Evolutionary conservation across 257 asterid species (phyloP).

Genomic region (Rauvolfia tetraphylla): DNA sequence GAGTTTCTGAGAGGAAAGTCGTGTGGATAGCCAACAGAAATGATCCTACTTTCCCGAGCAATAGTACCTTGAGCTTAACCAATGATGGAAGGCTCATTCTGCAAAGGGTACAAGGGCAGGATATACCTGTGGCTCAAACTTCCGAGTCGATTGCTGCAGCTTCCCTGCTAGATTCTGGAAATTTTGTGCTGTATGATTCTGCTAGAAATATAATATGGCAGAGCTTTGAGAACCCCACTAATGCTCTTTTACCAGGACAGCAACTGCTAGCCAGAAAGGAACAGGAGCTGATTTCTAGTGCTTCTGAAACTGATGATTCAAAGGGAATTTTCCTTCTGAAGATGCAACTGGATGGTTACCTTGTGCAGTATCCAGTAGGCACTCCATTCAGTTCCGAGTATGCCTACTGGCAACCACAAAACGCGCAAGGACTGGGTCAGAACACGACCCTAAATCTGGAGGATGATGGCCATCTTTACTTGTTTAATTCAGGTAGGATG

Average conservation of each 20-base stretch:
- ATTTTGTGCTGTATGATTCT: constrained; percentile 40
- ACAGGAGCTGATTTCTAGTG: constrained; percentile 29
- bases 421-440: neutral
- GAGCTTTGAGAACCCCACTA: constrained; percentile 48
- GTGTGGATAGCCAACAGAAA: constrained; percentile 35
- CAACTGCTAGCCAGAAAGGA: constrained; percentile 17
- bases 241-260: constrained; percentile 43
- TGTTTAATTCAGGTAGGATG: constrained; percentile 25
- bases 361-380: no score
- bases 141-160: constrained; percentile 22
- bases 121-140: neutral
- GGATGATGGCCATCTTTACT: constrained; percentile 37
- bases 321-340: no score
- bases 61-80: constrained; percentile 21
- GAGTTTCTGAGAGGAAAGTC: constrained; percentile 5
- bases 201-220: constrained; percentile 32
- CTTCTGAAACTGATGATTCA: constrained; percentile 26
- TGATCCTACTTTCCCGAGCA: constrained; percentile 25
- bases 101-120: constrained; percentile 8
- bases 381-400: neutral
- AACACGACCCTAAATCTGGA: constrained; percentile 35
- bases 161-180: constrained; percentile 48
- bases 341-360: no score
- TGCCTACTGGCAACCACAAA: constrained; percentile 29
- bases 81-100: constrained; percentile 39